These are phyloP conservation scores for Lachancea meyersii DNA, from an alignment of 805 yeast species.

Conservation along the genomic window DNA sequence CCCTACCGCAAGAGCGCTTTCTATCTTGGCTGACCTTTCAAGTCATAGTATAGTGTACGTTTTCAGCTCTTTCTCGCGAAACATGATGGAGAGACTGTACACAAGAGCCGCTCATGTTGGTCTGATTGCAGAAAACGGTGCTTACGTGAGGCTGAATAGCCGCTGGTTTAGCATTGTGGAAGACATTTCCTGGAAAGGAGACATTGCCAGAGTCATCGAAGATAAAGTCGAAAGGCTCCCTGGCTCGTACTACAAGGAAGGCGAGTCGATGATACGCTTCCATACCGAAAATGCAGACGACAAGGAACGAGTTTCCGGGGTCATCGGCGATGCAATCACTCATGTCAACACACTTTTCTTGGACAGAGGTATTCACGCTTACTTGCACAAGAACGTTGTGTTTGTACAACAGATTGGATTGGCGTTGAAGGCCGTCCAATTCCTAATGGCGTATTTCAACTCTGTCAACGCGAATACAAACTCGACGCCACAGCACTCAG, in stretches of 20 bases:
- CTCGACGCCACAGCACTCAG: conserved; percentile 19
- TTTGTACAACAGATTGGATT: conserved; percentile 64
- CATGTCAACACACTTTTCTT: conserved; percentile 73
- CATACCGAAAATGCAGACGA: conserved; percentile 66
- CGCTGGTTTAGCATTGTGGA: conserved; percentile 61
- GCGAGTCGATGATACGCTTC: conserved; percentile 71
- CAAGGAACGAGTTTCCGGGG: conserved; percentile 54
- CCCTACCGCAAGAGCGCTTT: conserved; percentile 55
- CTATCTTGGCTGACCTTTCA: conserved; percentile 57
- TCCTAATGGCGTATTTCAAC: conserved; percentile 40
- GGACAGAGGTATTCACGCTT: conserved; percentile 67
- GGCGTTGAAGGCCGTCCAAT: conserved; percentile 49
- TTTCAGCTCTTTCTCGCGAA: conserved; percentile 56
- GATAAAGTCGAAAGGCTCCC: conserved; percentile 65
- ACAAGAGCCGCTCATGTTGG: conserved; percentile 67
- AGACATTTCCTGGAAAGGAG: conserved; percentile 40
- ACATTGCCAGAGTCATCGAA: conserved; percentile 30
- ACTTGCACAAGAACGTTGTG: conserved; percentile 59
- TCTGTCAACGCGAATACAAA: conserved; percentile 25
- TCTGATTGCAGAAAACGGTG: conserved; percentile 86
- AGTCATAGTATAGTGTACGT: conserved; percentile 64
- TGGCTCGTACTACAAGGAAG: conserved; percentile 63
- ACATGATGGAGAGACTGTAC: conserved; percentile 62
- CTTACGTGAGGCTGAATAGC: conserved; percentile 53
- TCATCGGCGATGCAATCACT: conserved; percentile 79